Evolutionary conservation across 1,284 basidiomycete species (phyloP), one percentile per base, ranked within the genome.

Genomic region (Rhodotorula sp.): DNA sequence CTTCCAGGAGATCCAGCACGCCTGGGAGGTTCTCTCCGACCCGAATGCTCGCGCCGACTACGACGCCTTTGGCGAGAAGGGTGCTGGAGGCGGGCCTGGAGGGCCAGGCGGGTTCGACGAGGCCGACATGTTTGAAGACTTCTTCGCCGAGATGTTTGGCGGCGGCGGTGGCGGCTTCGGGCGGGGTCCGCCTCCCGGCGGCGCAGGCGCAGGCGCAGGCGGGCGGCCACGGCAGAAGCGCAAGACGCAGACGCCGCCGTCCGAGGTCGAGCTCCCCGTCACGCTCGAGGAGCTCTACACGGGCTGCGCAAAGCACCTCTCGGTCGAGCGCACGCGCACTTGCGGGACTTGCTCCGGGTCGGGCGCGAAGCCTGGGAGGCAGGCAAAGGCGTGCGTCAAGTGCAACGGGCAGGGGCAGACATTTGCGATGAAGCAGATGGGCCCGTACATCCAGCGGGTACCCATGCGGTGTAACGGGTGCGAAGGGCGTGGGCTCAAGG

Each of bases 251-350:
- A 69, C 82, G 78, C 64, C 84, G 79, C 75, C 82, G 79, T 79
- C 80, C 81, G 25, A 71, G 56, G 89, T 97, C 74, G 87, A 89
- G 4, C 91, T 96, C 80, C 86, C 91, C 25, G 92, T 97, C 68
- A 90, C 91, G 7, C 85, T 99, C 49, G 93, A 97, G 81, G 95
- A 98, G 80, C 84, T 96, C 44, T 98, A 93, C 82, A 91, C 90
- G 71, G 96, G 96, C 48, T 95, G 94, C 81, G 87, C 87, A 21
- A 90, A 96, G 60, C 91, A 90, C 79, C 89, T 98, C 84, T 91
- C 89, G 77, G 88, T 97, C 83, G 91, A 95, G 81, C 90, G 92
- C 78, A 89, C 94, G 80, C 84, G 90, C 19, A 83, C 91, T 10
- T 98, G 95, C 81, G 84, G 84, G 34, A 82, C 84, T 10, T 99